Evolutionary conservation across 176 grass and related monocot genomes (phyloP).

Genomic region (Typha latifolia): DNA sequence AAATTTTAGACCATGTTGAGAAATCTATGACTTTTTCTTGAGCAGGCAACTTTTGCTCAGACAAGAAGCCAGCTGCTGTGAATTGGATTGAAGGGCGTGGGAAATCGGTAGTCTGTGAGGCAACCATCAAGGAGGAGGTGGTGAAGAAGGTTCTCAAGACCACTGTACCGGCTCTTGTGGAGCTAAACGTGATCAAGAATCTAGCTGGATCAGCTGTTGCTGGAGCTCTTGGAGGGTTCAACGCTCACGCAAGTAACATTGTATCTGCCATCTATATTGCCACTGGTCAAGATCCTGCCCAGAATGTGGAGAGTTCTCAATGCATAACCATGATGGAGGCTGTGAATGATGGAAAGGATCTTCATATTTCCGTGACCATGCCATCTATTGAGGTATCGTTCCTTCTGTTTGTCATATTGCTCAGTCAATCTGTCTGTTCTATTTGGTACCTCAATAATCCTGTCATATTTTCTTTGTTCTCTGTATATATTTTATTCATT

Average conservation of each 20-base stretch:
- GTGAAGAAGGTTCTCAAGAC: slow-evolving; percentile 96
- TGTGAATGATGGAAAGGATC: slow-evolving; percentile 72
- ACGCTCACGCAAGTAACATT: slow-evolving; percentile 90
- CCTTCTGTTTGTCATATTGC: not conserved
- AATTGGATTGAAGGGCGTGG: slow-evolving; percentile 98
- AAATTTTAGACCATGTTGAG: too few relatives aligned
- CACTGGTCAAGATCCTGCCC: slow-evolving; percentile 89
- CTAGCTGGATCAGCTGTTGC: slow-evolving; percentile 86
- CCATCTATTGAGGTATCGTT: slow-evolving; percentile 86
- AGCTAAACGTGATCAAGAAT: slow-evolving; percentile 93
- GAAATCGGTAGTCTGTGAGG: slow-evolving; percentile 92
- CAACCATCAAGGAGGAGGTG: slow-evolving; percentile 75
- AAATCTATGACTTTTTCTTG: not conserved
- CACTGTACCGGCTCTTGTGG: slow-evolving; percentile 65
- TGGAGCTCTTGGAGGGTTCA: slow-evolving; percentile 88
- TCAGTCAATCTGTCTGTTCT: too few relatives aligned
- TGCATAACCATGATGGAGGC: slow-evolving; percentile 97
- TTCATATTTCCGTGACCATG: slow-evolving; percentile 96
- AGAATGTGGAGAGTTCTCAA: slow-evolving; percentile 94
- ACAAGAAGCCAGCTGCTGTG: slow-evolving; percentile 86
- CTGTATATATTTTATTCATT: too few relatives aligned
- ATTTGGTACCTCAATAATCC: too few relatives aligned
- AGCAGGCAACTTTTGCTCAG: slow-evolving; percentile 88
- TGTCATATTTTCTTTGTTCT: too few relatives aligned
- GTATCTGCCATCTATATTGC: slow-evolving; percentile 90